Percentiles rank a stretch among this genome's conserved stretches.
These are phyloP conservation scores for Xylaria intraflava DNA, from an alignment of 495 filamentous ascomycete genomes.

Conservation along the genomic window DNA sequence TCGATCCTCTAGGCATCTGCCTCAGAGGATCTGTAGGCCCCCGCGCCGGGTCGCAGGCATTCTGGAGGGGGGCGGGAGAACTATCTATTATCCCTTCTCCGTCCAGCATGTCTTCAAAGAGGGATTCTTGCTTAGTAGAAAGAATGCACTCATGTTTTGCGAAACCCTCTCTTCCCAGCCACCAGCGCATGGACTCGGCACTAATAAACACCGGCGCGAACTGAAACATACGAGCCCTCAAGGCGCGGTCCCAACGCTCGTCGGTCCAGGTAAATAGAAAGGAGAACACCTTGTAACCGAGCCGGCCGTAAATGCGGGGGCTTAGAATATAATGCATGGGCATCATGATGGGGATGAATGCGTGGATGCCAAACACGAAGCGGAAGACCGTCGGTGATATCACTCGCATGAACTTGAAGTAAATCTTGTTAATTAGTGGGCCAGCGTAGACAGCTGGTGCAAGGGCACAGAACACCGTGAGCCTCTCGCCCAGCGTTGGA, in stretches of 20 bases:
- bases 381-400: slow-evolving; percentile 73
- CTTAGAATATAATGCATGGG: slow-evolving; percentile 62
- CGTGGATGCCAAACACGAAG: slow-evolving; percentile 83
- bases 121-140: slow-evolving; percentile 62
- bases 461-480: slow-evolving; percentile 88
- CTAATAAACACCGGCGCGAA: slow-evolving; percentile 88
- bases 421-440: slow-evolving; percentile 75
- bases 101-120: slow-evolving; percentile 59
- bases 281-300: slow-evolving; percentile 86
- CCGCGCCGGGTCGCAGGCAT: not conserved
- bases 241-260: slow-evolving; percentile 71
- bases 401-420: slow-evolving; percentile 86
- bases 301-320: slow-evolving; percentile 64
- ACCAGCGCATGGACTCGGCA: slow-evolving; percentile 91
- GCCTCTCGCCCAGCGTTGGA: slow-evolving; percentile 74
- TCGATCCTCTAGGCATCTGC: slow-evolving; percentile 34
- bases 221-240: slow-evolving; percentile 81
- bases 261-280: slow-evolving; percentile 92
- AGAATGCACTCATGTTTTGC: slow-evolving; percentile 88
- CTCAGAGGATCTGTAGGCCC: slow-evolving; percentile 13
- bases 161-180: slow-evolving; percentile 87
- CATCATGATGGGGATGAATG: slow-evolving; percentile 96
- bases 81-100: slow-evolving; percentile 46
- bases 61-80: slow-evolving; percentile 15
- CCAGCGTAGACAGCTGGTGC: slow-evolving; percentile 91